Conservation (phyloP, 2,329 filamentous ascomycete genomes). For the Nothophaeocryptopus gaeumannii region DNA sequence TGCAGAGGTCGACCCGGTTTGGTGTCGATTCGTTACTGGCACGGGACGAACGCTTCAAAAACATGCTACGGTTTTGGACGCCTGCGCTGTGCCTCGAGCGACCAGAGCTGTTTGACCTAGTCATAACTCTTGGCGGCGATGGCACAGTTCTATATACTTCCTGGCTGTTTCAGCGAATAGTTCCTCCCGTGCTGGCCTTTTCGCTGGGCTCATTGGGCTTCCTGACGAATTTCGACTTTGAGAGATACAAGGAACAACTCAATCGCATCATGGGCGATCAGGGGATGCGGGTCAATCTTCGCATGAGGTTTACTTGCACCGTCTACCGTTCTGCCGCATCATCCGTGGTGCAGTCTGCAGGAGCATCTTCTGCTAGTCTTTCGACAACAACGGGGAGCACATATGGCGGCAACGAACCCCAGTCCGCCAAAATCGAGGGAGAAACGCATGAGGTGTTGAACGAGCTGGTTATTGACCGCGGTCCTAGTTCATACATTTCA, state of each 20-base stretch:
- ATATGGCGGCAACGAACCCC: constrained; percentile 31
- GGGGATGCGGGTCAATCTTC: constrained; percentile 94
- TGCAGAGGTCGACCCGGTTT: constrained; percentile 84
- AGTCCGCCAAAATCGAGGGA: constrained; percentile 70
- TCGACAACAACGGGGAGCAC: constrained; percentile 29
- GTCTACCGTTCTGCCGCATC: constrained; percentile 68
- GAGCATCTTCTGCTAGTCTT: constrained; percentile 30
- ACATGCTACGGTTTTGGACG: constrained; percentile 93
- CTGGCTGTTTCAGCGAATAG: constrained; percentile 87
- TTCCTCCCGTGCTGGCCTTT: constrained; percentile 81
- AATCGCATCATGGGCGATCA: constrained; percentile 87
- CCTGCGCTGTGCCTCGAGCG: constrained; percentile 91
- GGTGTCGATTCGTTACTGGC: constrained; percentile 69
- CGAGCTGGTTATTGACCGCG: constrained; percentile 96
- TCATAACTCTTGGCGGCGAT: constrained; percentile 81
- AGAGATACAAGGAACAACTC: constrained; percentile 81
- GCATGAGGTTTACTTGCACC: constrained; percentile 98
- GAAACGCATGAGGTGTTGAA: constrained; percentile 98
- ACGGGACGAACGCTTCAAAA: constrained; percentile 70
- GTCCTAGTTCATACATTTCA: constrained; percentile 93
- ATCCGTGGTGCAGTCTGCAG: constrained; percentile 28
- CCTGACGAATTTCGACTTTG: constrained; percentile 82
- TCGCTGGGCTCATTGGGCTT: constrained; percentile 84
- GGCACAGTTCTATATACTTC: constrained; percentile 85
- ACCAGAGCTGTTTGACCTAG: constrained; percentile 93